Conservation (phyloP, 2,329 filamentous ascomycete species). For the Hypocrella siamensis region DNA sequence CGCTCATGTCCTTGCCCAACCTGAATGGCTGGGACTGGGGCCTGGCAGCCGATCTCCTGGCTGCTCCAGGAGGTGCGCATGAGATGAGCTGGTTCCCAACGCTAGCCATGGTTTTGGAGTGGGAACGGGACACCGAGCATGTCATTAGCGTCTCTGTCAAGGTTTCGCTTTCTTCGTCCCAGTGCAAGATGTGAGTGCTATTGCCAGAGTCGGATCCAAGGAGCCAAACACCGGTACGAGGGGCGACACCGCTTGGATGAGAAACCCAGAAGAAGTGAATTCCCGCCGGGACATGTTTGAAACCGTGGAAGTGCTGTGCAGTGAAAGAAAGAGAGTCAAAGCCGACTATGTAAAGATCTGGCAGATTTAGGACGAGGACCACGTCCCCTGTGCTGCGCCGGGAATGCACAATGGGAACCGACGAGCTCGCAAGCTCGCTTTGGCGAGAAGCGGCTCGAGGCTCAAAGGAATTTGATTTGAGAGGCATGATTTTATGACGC, state of each 20-base stretch:
- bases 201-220: constrained; percentile 16
- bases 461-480: background rate
- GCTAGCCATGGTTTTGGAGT: constrained; percentile 22
- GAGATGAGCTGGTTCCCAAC: constrained; percentile 25
- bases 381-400: constrained; percentile 21
- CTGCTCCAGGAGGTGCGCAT: no score
- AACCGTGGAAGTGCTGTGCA: constrained; percentile 31
- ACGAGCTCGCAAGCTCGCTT: background rate
- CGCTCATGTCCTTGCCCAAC: constrained; percentile 17
- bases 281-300: constrained; percentile 38
- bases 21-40: constrained; percentile 7
- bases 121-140: constrained; percentile 27
- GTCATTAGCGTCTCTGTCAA: constrained; percentile 27
- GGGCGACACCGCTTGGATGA: constrained; percentile 27
- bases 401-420: background rate
- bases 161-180: constrained; percentile 40
- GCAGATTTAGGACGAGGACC: constrained; percentile 35
- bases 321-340: constrained; percentile 35
- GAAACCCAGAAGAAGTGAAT: constrained; percentile 45
- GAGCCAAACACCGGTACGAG: constrained; percentile 44
- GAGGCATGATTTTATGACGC: no score
- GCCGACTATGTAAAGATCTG: constrained; percentile 33
- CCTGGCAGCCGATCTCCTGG: constrained; percentile 6
- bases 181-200: constrained; percentile 31
- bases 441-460: background rate